Evolutionary conservation across 192 early-diverging fungal genomes (phyloP), one percentile per base, ranked within the genome.

Genomic region (Geosiphon pyriformis): DNA sequence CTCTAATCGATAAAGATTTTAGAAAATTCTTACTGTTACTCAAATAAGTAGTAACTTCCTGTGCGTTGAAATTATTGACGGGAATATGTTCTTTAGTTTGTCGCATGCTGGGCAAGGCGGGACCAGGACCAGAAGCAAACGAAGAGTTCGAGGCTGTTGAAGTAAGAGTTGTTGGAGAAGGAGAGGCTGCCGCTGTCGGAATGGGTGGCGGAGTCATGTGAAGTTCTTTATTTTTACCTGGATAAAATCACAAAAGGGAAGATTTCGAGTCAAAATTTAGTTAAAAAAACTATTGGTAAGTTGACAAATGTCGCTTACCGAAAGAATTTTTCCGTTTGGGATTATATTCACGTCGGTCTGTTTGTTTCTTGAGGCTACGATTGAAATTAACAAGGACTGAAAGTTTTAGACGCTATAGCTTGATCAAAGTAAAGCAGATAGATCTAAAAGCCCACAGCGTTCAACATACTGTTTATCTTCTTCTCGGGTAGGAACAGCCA

Each of bases 41-140:
- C 12, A 67, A 42, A 67, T 30, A 67, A 54, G 31, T 23, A 1
- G 52, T 33, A 67, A 67, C 54, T 67, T 67, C 65, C 33, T 35
- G 35, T 20, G 65, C n/a, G 30, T 67, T 67, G 29, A 67, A 67
- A 22, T 56, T 37, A 67, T 67, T 67, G 27, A 67, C 35, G 25
- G 65, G 54, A 54, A 67, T 33, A 57, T 67, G 65, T 20, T 67
- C 53, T 11, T 56, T 51, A 15, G 34, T 10, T 12, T 51, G 37
- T 42, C 54, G 47, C 25, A 56, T 32, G 37, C 17, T 15, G 2
- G 56, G 29, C 22, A 30, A 33, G 1, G 30, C 29, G 12, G 56
- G 33, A 2, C 26, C 29, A 17, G 56, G 22, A 31, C 27, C 26
- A 30, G 30, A 20, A 22, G 50, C 4, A 52, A 20, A 52, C 3